Percentiles rank a stretch among this genome's conserved stretches.
phyloP scores from a whole-genome alignment of 2,329 filamentous ascomycete species.

The Aspergillus intermedius region DNA sequence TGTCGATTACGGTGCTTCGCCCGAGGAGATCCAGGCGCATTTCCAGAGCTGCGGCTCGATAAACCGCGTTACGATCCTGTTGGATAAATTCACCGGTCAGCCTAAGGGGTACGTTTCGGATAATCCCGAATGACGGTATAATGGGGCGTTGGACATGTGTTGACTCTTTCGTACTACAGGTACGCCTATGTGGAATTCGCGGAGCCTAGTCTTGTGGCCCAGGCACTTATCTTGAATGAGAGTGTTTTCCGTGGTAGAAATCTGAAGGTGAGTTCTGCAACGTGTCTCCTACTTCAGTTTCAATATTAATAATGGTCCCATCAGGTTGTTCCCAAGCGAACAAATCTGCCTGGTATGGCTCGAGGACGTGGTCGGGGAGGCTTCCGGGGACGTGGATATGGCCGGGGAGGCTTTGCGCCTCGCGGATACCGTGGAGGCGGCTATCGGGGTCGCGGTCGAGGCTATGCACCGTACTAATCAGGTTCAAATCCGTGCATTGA shows the following conservation, averaged over 20 bases:
- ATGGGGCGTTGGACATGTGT: slow-evolving; percentile 1
- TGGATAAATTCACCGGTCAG: slow-evolving; percentile 98
- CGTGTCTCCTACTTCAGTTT: not conserved
- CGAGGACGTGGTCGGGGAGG: slow-evolving; percentile 57
- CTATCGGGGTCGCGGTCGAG: slow-evolving; percentile 42
- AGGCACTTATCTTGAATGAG: slow-evolving; percentile 92
- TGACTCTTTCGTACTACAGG: slow-evolving; percentile 44
- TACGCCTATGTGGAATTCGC: slow-evolving; percentile 99
- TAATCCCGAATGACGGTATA: too few relatives aligned
- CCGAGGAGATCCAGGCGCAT: slow-evolving; percentile 96
- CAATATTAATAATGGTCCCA: slow-evolving; percentile 16
- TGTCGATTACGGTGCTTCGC: slow-evolving; percentile 93
- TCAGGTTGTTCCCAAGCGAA: slow-evolving; percentile 82
- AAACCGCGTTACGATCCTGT: slow-evolving; percentile 92
- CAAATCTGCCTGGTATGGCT: slow-evolving; percentile 91
- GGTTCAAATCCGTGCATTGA: not conserved
- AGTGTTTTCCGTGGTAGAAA: slow-evolving; percentile 91
- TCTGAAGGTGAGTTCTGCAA: slow-evolving; percentile 65
- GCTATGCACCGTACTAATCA: slow-evolving; percentile 41
- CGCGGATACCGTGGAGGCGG: slow-evolving; percentile 56
- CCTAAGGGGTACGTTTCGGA: slow-evolving; percentile 78
- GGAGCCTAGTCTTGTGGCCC: slow-evolving; percentile 84
- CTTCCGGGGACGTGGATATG: slow-evolving; percentile 45
- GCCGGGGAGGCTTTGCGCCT: slow-evolving; percentile 40
- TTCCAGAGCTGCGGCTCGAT: slow-evolving; percentile 97